Conservation (phyloP, 495 filamentous ascomycete species). For the Amphirosellinia nigrospora region DNA sequence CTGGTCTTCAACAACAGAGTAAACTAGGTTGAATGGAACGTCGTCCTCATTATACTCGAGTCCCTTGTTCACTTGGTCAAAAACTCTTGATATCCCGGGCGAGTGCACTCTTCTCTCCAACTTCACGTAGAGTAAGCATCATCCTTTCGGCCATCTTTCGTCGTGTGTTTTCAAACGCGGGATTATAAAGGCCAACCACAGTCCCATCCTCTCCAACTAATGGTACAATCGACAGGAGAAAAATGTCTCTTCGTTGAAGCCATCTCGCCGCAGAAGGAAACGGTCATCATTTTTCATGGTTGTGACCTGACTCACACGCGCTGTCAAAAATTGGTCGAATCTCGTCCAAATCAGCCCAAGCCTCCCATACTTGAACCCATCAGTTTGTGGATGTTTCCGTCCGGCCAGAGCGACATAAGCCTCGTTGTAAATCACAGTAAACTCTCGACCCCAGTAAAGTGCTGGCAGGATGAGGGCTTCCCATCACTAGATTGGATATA, state of each 20-base stretch:
- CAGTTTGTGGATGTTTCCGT: constrained; percentile 67
- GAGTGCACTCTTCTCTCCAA: constrained; percentile 70
- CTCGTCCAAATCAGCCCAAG: constrained; percentile 70
- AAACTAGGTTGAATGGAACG: constrained; percentile 68
- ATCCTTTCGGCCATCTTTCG: constrained; percentile 68
- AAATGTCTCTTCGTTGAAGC: constrained; percentile 70
- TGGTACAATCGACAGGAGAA: constrained; percentile 72
- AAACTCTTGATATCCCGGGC: constrained; percentile 70
- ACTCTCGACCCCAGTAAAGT: constrained; percentile 73
- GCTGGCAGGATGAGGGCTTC: constrained; percentile 73
- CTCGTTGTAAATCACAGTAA: constrained; percentile 75
- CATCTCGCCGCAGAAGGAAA: constrained; percentile 65
- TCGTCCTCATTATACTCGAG: constrained; percentile 68
- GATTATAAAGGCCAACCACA: constrained; percentile 71
- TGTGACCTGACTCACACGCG: constrained; percentile 65
- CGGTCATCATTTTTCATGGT: constrained; percentile 79
- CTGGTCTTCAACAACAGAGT: constrained; percentile 63
- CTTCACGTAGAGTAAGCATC: constrained; percentile 70
- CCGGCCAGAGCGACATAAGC: constrained; percentile 72
- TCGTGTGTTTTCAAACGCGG: constrained; percentile 71
- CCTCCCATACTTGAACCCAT: constrained; percentile 72
- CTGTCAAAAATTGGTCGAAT: constrained; percentile 64
- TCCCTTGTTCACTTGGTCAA: constrained; percentile 63
- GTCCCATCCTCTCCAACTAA: constrained; percentile 66
- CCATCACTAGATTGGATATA: constrained; percentile 74